Evolutionary conservation across 192 early-diverging fungal species (phyloP), one percentile per base, ranked within the genome.

Genomic region (Backusella mclennaniae): DNA sequence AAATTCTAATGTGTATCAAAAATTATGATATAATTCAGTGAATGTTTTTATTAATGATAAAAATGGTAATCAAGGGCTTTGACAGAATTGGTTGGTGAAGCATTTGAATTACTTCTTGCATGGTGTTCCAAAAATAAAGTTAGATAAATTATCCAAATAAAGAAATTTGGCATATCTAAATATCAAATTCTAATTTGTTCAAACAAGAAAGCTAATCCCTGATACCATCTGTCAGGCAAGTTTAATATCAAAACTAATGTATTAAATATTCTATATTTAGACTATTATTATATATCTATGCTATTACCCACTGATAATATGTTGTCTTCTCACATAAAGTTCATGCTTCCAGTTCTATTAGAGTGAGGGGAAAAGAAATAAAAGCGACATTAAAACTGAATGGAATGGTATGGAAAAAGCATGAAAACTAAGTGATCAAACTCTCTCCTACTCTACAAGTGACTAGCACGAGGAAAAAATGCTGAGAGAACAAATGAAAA

Each of bases 101-200:
- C 53, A 56, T 56, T 56, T 56, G n/a, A n/a, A 56, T 56, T 56
- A 56, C 49, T 53, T 53, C 53, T 56, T 56, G 53, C 53, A 56
- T 56, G 9, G 0, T 9, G 8, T 56, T 56, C 53, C 53, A 56
- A 56, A 56, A 56, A 56, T 56, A 56, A 56, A 56, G 53, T 56
- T 56, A 21, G 53, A 21, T 56, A 56, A 23, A 56, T 56, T 56
- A 23, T 56, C 53, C 9, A 56, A 56, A 56, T 21, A 6, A 56
- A 56, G 53, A 56, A 56, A 56, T 39, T 23, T n/a, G 21, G 19
- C 21, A 9, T n/a, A n/a, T 56, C 53, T 56, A n/a, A 56, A 56
- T 56, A 21, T 56, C n/a, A 56, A 56, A 56, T 56, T 56, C n/a
- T 21, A 56, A 56, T 56, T 56, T 56, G 53, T 56, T 21, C 21